Evolutionary conservation across 1,284 basidiomycete genomes (phyloP).

Genomic region (Amylostereum areolatum): DNA sequence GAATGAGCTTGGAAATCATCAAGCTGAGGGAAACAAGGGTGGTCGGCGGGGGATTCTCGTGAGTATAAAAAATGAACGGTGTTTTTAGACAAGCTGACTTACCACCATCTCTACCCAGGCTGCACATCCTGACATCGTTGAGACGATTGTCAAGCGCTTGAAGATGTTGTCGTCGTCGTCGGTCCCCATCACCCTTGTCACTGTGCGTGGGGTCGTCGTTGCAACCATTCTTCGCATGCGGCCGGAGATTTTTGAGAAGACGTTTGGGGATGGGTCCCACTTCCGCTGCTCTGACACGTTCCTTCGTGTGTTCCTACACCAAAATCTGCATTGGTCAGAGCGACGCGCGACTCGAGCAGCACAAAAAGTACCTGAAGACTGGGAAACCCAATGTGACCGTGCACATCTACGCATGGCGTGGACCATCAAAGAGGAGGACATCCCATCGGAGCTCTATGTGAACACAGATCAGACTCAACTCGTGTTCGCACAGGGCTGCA

Average conservation of each 20-base stretch:
- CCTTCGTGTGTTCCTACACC: slow-evolving; percentile 12
- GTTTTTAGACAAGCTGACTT: too few relatives aligned
- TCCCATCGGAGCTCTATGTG: slow-evolving; percentile 16
- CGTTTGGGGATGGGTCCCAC: slow-evolving; percentile 2
- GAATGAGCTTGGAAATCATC: too few relatives aligned
- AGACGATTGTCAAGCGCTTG: slow-evolving; percentile 1
- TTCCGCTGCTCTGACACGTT: slow-evolving; percentile 16
- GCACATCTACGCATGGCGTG: slow-evolving; percentile 16
- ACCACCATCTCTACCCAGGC: too few relatives aligned
- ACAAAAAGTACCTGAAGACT: slow-evolving; percentile 19
- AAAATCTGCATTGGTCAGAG: slow-evolving; percentile 14
- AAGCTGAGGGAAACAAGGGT: too few relatives aligned
- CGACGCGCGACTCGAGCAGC: slow-evolving; percentile 17
- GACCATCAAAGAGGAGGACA: slow-evolving; percentile 14
- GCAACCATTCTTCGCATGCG: too few relatives aligned
- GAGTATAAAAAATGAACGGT: too few relatives aligned
- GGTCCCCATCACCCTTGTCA: not conserved
- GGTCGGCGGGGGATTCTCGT: too few relatives aligned
- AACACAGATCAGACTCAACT: slow-evolving; percentile 27
- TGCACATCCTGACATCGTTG: not conserved
- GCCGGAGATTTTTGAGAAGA: too few relatives aligned
- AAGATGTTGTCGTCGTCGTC: not conserved
- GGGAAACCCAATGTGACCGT: not conserved
- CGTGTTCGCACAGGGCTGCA: slow-evolving; percentile 14
- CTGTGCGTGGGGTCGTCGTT: slow-evolving; percentile 6